These are phyloP conservation scores for Gossypium gossypioides DNA, from an alignment of 441 rosid genomes.

Conservation along the genomic window DNA sequence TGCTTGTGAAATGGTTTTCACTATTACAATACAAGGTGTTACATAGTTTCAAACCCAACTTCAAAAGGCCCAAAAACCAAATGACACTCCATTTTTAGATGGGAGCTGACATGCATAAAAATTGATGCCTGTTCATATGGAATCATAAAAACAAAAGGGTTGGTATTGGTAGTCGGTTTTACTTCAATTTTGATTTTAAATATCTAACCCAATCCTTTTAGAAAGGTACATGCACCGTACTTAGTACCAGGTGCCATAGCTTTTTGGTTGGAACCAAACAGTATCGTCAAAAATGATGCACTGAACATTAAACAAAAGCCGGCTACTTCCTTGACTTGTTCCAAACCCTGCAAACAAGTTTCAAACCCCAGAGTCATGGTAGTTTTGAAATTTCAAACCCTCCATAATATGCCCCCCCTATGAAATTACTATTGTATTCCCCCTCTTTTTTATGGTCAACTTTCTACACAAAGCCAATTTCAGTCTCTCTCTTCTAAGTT, in stretches of 20 bases:
- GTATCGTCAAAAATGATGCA: background rate
- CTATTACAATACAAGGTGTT: background rate
- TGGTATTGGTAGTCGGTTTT: background rate
- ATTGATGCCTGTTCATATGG: background rate
- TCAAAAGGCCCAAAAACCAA: background rate
- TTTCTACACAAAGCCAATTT: background rate
- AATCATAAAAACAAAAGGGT: background rate
- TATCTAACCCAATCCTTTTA: background rate
- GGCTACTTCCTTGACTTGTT: conserved; percentile 1
- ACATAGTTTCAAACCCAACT: background rate
- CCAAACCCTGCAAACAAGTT: background rate
- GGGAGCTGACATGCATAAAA: background rate
- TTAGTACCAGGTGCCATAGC: background rate
- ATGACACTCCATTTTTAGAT: background rate
- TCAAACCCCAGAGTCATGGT: background rate
- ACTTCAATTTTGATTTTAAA: background rate
- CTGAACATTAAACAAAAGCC: background rate
- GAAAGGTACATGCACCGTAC: background rate
- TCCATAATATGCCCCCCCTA: background rate
- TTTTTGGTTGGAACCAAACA: background rate
- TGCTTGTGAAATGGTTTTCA: background rate
- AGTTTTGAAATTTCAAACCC: background rate
- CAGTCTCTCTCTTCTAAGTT: background rate
- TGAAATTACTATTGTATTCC: background rate
- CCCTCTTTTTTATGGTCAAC: background rate